These are phyloP conservation scores for Poronia punctata DNA, from an alignment of 495 filamentous ascomycete genomes.

Conservation along the genomic window DNA sequence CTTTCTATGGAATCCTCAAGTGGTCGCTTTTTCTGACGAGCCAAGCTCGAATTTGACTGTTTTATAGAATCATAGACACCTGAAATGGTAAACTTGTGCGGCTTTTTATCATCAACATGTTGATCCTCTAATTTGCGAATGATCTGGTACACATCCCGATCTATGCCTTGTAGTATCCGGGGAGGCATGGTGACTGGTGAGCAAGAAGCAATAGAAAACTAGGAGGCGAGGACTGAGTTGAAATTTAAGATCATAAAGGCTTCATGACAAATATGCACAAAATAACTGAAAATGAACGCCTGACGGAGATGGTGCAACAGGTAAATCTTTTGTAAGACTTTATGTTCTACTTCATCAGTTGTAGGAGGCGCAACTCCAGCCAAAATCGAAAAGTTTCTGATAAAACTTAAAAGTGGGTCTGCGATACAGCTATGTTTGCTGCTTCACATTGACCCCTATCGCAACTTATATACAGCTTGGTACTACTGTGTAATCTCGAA, in stretches of 20 bases:
- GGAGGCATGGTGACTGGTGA: conserved; percentile 11
- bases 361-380: too few species aligned
- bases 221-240: neutral
- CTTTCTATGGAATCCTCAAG: conserved; percentile 83
- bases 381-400: too few species aligned
- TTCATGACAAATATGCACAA: too few species aligned
- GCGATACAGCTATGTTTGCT: too few species aligned
- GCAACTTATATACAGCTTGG: too few species aligned
- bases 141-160: conserved; percentile 58
- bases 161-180: conserved; percentile 24
- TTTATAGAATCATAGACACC: conserved; percentile 71
- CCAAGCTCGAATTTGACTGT: conserved; percentile 75
- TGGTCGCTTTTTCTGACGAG: conserved; percentile 67
- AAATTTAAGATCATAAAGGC: neutral
- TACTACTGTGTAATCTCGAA: too few species aligned
- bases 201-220: neutral
- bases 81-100: conserved; percentile 45
- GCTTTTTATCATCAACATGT: conserved; percentile 34
- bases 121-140: conserved; percentile 66
- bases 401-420: too few species aligned
- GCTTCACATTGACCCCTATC: too few species aligned
- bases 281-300: too few species aligned
- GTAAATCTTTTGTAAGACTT: too few species aligned
- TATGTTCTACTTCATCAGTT: too few species aligned
- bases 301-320: too few species aligned